These are phyloP conservation scores for Rhizopogon vesiculosus DNA, from an alignment of 768 basidiomycete genomes.

Conservation along the genomic window DNA sequence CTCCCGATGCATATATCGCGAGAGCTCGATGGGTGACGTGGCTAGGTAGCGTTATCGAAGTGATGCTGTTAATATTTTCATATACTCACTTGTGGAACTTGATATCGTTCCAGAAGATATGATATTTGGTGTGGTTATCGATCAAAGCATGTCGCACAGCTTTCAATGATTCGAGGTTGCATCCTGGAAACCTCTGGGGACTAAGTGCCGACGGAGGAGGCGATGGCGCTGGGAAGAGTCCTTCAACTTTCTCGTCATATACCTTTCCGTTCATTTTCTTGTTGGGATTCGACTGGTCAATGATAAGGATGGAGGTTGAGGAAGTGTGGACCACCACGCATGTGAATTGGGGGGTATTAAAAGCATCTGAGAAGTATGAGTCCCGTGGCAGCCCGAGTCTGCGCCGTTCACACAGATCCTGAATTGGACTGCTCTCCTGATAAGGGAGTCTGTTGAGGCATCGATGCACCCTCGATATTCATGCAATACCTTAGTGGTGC, in stretches of 20 bases:
- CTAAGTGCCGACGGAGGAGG: conserved; percentile 18
- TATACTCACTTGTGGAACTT: conserved; percentile 48
- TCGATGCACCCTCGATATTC: too few relatives aligned
- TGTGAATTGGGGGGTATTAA: background rate
- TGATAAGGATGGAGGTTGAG: background rate
- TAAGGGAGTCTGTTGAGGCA: too few relatives aligned
- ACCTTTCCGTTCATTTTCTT: background rate
- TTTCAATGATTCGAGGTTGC: conserved; percentile 15
- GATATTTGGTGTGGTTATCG: conserved; percentile 44
- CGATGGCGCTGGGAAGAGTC: conserved; percentile 21
- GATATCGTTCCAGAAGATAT: conserved; percentile 44
- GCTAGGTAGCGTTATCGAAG: conserved; percentile 4
- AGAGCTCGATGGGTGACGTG: conserved; percentile 26
- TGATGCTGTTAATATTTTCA: background rate
- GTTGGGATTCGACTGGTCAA: background rate
- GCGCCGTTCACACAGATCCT: too few relatives aligned
- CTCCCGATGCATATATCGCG: conserved; percentile 25
- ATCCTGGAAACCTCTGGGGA: conserved; percentile 24
- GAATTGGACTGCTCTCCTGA: too few relatives aligned
- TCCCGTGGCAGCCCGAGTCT: background rate
- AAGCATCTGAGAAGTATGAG: background rate
- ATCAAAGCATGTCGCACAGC: conserved; percentile 29
- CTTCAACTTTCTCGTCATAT: conserved; percentile 7
- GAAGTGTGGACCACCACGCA: background rate
- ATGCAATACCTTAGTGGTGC: too few relatives aligned